Evolutionary conservation across 768 basidiomycete species (phyloP), one percentile per base, ranked within the genome.

Genomic region (Lentinula edodes): DNA sequence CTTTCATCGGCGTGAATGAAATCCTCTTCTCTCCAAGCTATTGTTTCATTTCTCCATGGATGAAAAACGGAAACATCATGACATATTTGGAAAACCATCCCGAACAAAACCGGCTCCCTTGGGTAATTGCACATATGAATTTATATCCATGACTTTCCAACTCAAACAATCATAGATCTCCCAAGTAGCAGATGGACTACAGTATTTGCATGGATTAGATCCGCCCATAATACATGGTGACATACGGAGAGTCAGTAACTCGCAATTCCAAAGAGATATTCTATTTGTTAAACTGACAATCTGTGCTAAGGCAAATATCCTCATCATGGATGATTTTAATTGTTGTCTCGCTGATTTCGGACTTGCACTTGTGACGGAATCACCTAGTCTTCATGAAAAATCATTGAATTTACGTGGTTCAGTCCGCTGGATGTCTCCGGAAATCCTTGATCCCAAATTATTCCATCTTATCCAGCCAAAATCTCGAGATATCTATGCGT

Each of bases 21-120:
- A 65, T 66, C 28, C 51, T 61, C 5, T 70, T 69, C 58, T 39
- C 59, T 4, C 65, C 68, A 0, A 54, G 51, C 1, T 56, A 66
- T 23, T 67, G 67, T 53, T 50, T 71, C 52, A 65, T 71, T 34
- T 70, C 69, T 28, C 70, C 69, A 0, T 71, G 68, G 66, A 70
- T 71, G 70, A 56, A 65, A n/a, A 67, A 71, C 53, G 69, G 70
- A 0, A 68, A 65, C 3, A 62, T 68, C 3, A 65, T 66, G 35
- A 60, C 62, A 9, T 70, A 66, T 54, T 60, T 70, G 15, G 60
- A 66, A 32, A 57, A 60, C 18, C 52, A 66, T 50, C 42, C 62
- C 16, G 50, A 65, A 20, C 45, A 36, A 9, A 38, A 60, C 18
- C 51, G 58, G 5, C 10, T 60, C 6, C 48, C 46, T 50, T 51